Conservation (phyloP, 768 basidiomycete genomes). For the Podaxis mareebaensis region DNA sequence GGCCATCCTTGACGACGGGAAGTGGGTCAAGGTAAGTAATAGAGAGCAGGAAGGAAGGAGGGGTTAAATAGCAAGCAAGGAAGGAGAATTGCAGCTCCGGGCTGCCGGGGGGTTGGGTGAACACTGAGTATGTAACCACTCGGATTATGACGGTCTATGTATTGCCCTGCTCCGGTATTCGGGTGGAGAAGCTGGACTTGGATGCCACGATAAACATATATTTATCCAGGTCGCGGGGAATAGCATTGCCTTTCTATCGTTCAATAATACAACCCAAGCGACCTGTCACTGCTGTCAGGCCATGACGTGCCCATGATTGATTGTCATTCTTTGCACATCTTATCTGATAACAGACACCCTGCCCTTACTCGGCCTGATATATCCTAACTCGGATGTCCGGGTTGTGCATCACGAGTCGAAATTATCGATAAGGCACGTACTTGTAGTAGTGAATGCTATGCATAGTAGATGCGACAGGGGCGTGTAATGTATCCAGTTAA, state of each 20-base stretch:
- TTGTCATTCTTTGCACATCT: conserved; percentile 15
- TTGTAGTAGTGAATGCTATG: no score
- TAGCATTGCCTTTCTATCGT: background rate
- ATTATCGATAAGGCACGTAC: no score
- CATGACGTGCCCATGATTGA: background rate
- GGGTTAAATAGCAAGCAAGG: conserved; percentile 12
- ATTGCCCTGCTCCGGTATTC: background rate
- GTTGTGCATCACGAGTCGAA: background rate
- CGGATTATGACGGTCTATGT: background rate
- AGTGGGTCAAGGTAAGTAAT: background rate
- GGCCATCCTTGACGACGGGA: conserved; percentile 30
- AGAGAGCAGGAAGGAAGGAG: conserved; percentile 20
- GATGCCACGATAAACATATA: no score
- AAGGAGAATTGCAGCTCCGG: background rate
- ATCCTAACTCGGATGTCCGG: background rate
- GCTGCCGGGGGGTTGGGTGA: background rate
- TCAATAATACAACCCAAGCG: background rate
- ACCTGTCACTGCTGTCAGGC: background rate
- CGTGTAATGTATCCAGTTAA: no score
- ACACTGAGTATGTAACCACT: no score
- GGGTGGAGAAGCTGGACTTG: background rate
- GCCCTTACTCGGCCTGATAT: background rate
- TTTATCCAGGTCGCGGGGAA: background rate
- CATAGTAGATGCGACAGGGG: no score
- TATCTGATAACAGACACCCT: conserved; percentile 22